Evolutionary conservation across 208 protist species (phyloP).

Genomic region (Trypanosoma boissoni): DNA sequence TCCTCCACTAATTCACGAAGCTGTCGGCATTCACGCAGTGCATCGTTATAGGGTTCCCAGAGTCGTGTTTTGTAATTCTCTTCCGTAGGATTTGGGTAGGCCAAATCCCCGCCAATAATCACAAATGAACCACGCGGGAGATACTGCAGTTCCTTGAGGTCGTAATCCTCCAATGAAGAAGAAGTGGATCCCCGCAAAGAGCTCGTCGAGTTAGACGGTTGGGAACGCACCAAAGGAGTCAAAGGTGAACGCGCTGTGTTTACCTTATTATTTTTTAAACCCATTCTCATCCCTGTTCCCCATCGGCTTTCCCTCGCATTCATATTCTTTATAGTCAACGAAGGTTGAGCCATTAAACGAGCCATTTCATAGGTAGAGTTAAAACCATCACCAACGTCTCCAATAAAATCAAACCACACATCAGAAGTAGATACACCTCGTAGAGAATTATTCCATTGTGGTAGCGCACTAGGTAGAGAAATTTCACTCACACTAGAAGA

Average conservation of each 20-base stretch:
- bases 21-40: constrained; percentile 36
- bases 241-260: background rate
- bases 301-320: background rate
- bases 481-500: background rate
- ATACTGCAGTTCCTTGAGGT: background rate
- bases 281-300: background rate
- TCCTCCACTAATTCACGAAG: constrained; percentile 50
- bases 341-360: constrained; percentile 60
- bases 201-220: background rate
- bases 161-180: constrained; percentile 1
- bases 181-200: background rate
- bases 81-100: constrained; percentile 73
- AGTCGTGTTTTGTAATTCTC: constrained; percentile 73
- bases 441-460: background rate
- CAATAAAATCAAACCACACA: constrained; percentile 86
- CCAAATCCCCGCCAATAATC: constrained; percentile 78
- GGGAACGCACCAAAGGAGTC: background rate
- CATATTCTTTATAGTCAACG: constrained; percentile 21
- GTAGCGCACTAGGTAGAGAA: background rate
- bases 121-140: constrained; percentile 78
- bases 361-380: constrained; percentile 86
- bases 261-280: background rate
- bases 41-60: constrained; percentile 70
- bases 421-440: constrained; percentile 15
- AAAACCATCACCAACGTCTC: constrained; percentile 85